A percentile compares a stretch with the other conserved stretches of the same genome.
Evolutionary conservation across 371 early-diverging fungal species (phyloP).

Genomic region (Mortierella polycephala): DNA sequence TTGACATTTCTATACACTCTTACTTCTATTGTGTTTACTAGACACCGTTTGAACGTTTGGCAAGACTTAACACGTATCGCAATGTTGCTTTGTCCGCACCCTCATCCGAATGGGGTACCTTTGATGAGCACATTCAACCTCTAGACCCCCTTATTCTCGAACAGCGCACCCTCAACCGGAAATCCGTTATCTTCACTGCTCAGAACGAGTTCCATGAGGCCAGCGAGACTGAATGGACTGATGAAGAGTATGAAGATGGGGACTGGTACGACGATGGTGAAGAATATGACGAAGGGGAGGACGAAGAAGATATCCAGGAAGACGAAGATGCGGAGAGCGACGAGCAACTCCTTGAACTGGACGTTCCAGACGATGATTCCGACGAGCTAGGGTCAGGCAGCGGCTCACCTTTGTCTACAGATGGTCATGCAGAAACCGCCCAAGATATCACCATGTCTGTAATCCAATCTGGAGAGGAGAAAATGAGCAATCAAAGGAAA

Average conservation of each 20-base stretch:
- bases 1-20: background rate
- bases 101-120: constrained; percentile 48
- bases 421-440: background rate
- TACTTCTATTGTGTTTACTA: constrained; percentile 28
- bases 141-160: constrained; percentile 32
- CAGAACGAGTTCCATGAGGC: constrained; percentile 50
- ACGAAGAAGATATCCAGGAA: constrained; percentile 17
- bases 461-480: constrained; percentile 34
- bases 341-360: constrained; percentile 36
- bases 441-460: background rate
- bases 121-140: constrained; percentile 48
- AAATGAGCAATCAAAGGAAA: constrained; percentile 31
- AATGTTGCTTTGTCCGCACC: constrained; percentile 79
- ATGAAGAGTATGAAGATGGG: constrained; percentile 50
- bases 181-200: constrained; percentile 42
- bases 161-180: constrained; percentile 30
- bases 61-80: constrained; percentile 87
- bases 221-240: constrained; percentile 58
- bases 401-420: background rate
- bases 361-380: constrained; percentile 19
- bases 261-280: constrained; percentile 53
- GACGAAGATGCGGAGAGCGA: constrained; percentile 34
- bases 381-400: constrained; percentile 19
- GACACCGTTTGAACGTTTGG: constrained; percentile 91
- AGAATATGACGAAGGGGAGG: constrained; percentile 54